A percentile compares a stretch with the other conserved stretches of the same genome.
These are phyloP conservation scores for Pouteria glomerata DNA, from an alignment of 148 eudicot species.

Conservation along the genomic window DNA sequence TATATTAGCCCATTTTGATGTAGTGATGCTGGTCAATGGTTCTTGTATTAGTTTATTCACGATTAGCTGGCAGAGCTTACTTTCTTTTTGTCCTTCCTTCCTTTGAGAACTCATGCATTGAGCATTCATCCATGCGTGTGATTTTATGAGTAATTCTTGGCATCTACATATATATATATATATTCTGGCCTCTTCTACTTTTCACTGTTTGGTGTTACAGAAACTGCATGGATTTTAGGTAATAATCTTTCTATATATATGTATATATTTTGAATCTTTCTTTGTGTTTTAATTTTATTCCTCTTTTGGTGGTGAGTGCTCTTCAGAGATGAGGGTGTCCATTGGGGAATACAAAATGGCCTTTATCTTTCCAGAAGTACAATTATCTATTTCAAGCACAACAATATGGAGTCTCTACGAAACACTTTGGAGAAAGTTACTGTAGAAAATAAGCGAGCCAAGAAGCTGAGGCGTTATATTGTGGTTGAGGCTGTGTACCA, in stretches of 20 bases:
- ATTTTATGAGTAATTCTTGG: background rate
- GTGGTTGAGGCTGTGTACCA: slow-evolving; percentile 91
- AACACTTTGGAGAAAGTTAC: slow-evolving; percentile 67
- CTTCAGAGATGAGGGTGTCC: slow-evolving; percentile 93
- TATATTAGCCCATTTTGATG: background rate
- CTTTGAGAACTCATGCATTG: background rate
- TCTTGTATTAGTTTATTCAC: background rate
- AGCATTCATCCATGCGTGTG: background rate
- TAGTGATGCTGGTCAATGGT: background rate
- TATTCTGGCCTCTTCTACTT: background rate
- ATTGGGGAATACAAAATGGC: slow-evolving; percentile 98
- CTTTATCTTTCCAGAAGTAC: slow-evolving; percentile 93
- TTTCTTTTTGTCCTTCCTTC: background rate
- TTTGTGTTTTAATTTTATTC: background rate
- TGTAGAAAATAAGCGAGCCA: slow-evolving; percentile 59
- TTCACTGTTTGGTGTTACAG: background rate
- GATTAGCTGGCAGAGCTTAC: background rate
- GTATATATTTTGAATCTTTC: background rate
- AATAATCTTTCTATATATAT: background rate
- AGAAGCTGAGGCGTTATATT: slow-evolving; percentile 89
- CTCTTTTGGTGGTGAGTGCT: background rate
- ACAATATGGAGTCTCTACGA: slow-evolving; percentile 70
- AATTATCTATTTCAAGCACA: slow-evolving; percentile 88
- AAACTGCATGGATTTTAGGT: too few relatives aligned
- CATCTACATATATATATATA: background rate